Evolutionary conservation across 139 green algal genomes (phyloP).

Genomic region (Gonium pectorale): DNA sequence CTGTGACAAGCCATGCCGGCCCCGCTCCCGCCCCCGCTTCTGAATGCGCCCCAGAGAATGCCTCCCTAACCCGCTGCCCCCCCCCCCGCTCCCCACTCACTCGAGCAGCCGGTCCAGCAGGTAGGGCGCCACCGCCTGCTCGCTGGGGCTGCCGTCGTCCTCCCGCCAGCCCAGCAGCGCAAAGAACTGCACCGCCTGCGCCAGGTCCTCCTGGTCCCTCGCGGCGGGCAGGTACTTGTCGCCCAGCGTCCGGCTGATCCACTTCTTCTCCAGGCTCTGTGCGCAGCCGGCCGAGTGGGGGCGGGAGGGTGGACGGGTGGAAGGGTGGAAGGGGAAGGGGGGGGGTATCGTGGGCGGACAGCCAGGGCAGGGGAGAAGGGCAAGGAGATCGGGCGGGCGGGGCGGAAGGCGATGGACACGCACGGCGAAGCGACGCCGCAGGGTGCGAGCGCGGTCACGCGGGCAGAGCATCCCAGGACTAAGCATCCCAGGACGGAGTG

Average conservation of each 20-base stretch:
- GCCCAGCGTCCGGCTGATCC: slow-evolving; percentile 37
- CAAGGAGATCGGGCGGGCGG: no score
- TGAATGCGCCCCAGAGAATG: no score
- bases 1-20: no score
- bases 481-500: no score
- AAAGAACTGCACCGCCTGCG: slow-evolving; percentile 36
- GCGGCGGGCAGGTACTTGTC: slow-evolving; percentile 36
- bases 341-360: no score
- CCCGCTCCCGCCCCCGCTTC: no score
- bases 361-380: no score
- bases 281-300: not conserved
- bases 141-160: not conserved
- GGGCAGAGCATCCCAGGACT: no score
- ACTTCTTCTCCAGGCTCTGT: slow-evolving; percentile 34
- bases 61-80: not conserved
- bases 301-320: not conserved
- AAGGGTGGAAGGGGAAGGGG: no score
- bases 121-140: not conserved
- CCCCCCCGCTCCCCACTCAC: slow-evolving; percentile 4
- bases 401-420: no score
- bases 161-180: slow-evolving; percentile 40
- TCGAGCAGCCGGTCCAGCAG: slow-evolving; percentile 35
- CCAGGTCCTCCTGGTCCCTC: slow-evolving; percentile 33
- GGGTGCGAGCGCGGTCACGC: no score
- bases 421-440: no score